Conservation (phyloP, 1,284 basidiomycete species). For the Tremellales sp. region DNA sequence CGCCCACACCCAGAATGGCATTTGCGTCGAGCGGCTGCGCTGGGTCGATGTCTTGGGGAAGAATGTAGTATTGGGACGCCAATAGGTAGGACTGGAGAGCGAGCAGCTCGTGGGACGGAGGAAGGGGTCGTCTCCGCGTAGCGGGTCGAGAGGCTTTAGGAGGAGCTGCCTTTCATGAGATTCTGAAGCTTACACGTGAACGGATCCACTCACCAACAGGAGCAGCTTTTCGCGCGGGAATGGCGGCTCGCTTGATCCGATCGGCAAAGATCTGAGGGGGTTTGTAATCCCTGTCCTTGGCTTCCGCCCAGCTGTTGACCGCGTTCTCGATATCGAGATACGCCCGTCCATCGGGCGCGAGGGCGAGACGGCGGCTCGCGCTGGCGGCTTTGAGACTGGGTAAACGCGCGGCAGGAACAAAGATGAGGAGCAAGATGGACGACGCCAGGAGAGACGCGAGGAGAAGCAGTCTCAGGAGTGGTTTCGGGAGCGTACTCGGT, state of each 20-base stretch:
- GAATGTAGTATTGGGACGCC: slow-evolving; percentile 30
- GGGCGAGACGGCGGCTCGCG: slow-evolving; percentile 22
- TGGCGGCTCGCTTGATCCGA: background rate
- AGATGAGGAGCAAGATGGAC: slow-evolving; percentile 23
- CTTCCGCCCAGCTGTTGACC: slow-evolving; percentile 16
- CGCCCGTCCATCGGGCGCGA: slow-evolving; percentile 20
- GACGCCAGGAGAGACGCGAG: slow-evolving; percentile 24
- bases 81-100: slow-evolving; percentile 46
- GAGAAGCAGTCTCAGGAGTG: slow-evolving; percentile 32
- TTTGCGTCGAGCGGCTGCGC: slow-evolving; percentile 38
- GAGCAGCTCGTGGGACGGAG: slow-evolving; percentile 42
- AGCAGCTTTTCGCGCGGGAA: background rate
- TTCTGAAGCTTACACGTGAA: background rate
- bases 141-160: slow-evolving; percentile 22
- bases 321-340: slow-evolving; percentile 17
- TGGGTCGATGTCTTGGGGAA: slow-evolving; percentile 32
- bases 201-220: slow-evolving; percentile 11
- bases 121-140: slow-evolving; percentile 33
- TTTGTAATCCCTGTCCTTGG: slow-evolving; percentile 24
- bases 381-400: slow-evolving; percentile 22
- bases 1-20: slow-evolving; percentile 31
- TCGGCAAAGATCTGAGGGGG: slow-evolving; percentile 22
- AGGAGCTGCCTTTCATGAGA: slow-evolving; percentile 9
- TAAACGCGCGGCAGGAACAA: slow-evolving; percentile 19
- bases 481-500: slow-evolving; percentile 29